Evolutionary conservation across 2,329 filamentous ascomycete species (phyloP), one percentile per base, ranked within the genome.

Genomic region (Diplodia seriata): DNA sequence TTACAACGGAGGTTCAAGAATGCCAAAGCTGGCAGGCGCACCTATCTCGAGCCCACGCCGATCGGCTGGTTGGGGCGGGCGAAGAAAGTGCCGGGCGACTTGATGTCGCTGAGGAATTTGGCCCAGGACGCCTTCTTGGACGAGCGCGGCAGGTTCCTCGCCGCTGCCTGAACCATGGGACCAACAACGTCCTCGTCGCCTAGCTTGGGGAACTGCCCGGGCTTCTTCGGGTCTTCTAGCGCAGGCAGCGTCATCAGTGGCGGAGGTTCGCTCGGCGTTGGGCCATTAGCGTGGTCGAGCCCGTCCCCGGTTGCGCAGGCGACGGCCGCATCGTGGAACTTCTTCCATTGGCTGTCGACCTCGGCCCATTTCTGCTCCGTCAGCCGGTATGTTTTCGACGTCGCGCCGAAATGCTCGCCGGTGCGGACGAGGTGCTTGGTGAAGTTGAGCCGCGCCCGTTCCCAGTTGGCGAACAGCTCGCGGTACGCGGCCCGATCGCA

Each of bases 131-230:
- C 76, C 71, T 79, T 80, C 31, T 74, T 75, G 31, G 74, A 62
- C 0, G 69, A 75, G 40, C 74, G 79, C 68, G 74, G 75, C 47
- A 80, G 79, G 67, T 80, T 78, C 68, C 76, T 74, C 14, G 75
- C 71, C 43, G 76, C 72, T 69, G 79, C 70, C 71, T 81, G 85
- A 72, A 89, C 87, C 94, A 97, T 97, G 7, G 94, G 94, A 1
- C 94, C 94, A 54, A 97, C 93, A 76, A 97, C 96, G 78, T 97
- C 94, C 73, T 94, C 90, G 74, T 97, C 93, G 64, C 93, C 93
- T 38, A 94, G 87, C 73, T 90, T 89, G 29, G 93, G 93, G 74
- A 97, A 97, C 78, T 97, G 97, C 75, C 91, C 90, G 70, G 91
- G 85, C 75, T 83, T 81, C 78, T 85, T 78, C 67, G 90, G 84